Evolutionary conservation across 23 red algal species (phyloP).

Genomic region (Agarophyton chilense): DNA sequence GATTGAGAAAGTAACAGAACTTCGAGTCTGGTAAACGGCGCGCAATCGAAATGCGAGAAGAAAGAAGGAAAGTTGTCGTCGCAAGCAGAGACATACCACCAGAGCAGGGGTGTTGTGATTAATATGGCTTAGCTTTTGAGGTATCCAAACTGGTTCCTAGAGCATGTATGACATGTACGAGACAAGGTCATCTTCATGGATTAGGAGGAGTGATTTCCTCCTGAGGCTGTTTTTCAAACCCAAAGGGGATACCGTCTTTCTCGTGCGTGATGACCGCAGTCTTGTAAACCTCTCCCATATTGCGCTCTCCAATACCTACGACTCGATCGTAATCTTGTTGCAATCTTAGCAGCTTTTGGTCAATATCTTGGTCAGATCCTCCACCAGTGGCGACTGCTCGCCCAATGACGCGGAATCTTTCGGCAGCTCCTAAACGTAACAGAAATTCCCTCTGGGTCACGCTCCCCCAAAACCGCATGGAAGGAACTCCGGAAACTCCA

Average conservation of each 20-base stretch:
- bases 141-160: too few species aligned
- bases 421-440: slow-evolving; percentile 67
- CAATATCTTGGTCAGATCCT: background rate
- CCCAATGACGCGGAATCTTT: slow-evolving; percentile 53
- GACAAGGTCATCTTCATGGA: background rate
- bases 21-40: slow-evolving; percentile 38
- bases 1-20: slow-evolving; percentile 30
- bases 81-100: background rate
- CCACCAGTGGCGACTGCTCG: background rate
- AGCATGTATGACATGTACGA: background rate
- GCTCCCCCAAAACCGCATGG: slow-evolving; percentile 31
- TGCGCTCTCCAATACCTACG: slow-evolving; percentile 36
- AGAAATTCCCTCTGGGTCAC: slow-evolving; percentile 80
- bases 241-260: background rate
- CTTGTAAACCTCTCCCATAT: slow-evolving; percentile 57
- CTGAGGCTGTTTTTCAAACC: background rate
- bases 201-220: background rate
- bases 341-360: slow-evolving; percentile 29
- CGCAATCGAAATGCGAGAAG: background rate
- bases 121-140: too few species aligned
- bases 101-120: too few species aligned
- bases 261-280: slow-evolving; percentile 30
- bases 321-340: slow-evolving; percentile 56
- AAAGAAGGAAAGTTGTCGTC: background rate
- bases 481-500: slow-evolving; percentile 30